phyloP scores from a whole-genome alignment of 192 early-diverging fungal species.

The Pecoramyces ruminantium region DNA sequence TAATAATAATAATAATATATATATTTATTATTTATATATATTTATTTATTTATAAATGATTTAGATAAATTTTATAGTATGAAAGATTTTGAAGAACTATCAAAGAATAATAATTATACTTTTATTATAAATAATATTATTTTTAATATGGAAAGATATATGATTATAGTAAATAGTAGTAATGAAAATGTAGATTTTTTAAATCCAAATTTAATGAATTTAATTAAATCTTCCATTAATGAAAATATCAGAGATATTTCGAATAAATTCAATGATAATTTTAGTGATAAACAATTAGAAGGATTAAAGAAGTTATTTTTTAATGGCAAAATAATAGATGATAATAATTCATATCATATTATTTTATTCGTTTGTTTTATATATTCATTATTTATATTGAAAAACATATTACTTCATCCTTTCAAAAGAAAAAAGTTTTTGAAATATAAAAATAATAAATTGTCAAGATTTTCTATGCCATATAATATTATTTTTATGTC shows the following conservation, averaged over 20 bases:
- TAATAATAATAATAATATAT: too few relatives aligned
- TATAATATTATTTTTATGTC: background rate
- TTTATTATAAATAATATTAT: background rate
- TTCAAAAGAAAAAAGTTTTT: background rate
- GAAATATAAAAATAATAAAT: background rate
- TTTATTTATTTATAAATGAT: background rate
- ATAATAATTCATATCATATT: background rate
- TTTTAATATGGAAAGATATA: background rate
- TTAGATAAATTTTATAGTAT: background rate
- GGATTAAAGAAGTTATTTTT: background rate
- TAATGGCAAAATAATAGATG: background rate
- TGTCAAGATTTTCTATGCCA: background rate
- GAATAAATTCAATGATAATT: background rate
- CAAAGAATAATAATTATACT: background rate
- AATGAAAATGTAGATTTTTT: background rate
- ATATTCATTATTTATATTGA: background rate
- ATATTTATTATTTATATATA: too few relatives aligned
- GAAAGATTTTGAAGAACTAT: background rate
- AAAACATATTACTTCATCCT: background rate
- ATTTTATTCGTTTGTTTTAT: background rate
- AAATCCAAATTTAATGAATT: background rate
- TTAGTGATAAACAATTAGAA: background rate
- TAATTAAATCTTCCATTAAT: background rate
- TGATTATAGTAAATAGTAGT: background rate
- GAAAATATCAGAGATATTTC: background rate